Evolutionary conservation across 306 rosid genomes (phyloP).

Genomic region (Vicia villosa): DNA sequence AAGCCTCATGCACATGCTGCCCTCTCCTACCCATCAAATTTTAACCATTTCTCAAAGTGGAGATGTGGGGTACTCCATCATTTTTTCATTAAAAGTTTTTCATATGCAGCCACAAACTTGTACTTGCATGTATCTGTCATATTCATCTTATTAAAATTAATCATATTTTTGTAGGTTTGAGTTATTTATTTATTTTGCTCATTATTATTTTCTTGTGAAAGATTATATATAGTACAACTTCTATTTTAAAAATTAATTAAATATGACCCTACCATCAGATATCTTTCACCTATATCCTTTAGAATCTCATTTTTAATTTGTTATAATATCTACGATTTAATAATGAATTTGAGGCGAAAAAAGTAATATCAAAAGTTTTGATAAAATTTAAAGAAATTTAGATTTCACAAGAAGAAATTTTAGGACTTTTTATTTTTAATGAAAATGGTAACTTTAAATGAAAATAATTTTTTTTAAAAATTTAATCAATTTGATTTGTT

Average conservation of each 20-base stretch:
- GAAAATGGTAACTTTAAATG: too few species aligned
- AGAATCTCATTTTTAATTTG: not conserved
- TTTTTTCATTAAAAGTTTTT: constrained; percentile 46
- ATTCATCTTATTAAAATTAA: not conserved
- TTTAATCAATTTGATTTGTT: too few species aligned
- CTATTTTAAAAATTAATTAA: not conserved
- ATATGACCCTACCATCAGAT: not conserved
- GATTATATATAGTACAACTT: not conserved
- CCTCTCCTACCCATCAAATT: constrained; percentile 62
- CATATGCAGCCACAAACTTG: constrained; percentile 44
- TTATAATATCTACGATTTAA: not conserved
- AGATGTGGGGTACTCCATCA: constrained; percentile 57
- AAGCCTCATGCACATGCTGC: constrained; percentile 73
- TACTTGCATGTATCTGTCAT: constrained; percentile 36
- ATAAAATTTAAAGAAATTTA: not conserved
- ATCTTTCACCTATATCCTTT: not conserved
- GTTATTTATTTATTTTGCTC: not conserved
- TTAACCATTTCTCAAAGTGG: constrained; percentile 55
- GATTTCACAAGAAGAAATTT: not conserved
- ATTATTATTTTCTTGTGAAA: not conserved
- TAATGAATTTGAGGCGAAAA: not conserved
- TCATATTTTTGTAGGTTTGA: not conserved
- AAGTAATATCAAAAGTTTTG: not conserved
- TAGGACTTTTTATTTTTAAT: not conserved
- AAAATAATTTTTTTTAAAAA: too few species aligned